Percentiles rank a stretch among this genome's conserved stretches.
Conservation (phyloP, 169 alveolate species). For the Eimeria necatrix region DNA sequence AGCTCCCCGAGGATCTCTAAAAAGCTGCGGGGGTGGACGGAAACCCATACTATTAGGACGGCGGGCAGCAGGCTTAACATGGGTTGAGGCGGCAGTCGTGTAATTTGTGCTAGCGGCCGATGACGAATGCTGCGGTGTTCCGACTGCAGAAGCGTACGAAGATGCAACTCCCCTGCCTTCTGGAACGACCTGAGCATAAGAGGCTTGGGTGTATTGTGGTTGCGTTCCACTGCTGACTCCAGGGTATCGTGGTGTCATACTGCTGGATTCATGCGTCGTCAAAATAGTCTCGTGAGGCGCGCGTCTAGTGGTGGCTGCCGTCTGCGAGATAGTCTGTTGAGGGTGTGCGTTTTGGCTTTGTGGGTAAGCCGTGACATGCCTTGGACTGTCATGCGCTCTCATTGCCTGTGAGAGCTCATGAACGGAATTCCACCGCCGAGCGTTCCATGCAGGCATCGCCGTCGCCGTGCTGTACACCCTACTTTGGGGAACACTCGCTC, state of each 20-base stretch:
- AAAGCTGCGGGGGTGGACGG: neutral
- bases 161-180: neutral
- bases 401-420: conserved; percentile 50
- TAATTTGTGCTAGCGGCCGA: neutral
- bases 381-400: neutral
- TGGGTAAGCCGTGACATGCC: neutral
- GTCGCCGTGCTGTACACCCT: neutral
- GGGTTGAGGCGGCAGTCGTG: neutral
- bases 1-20: neutral
- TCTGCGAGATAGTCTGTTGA: neutral
- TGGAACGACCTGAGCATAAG: neutral
- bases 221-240: neutral
- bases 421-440: conserved; percentile 63
- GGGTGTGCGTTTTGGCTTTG: neutral
- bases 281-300: neutral
- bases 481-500: neutral
- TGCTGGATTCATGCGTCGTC: neutral
- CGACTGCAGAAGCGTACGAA: neutral
- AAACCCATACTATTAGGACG: neutral
- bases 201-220: neutral
- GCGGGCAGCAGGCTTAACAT: neutral
- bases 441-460: conserved; percentile 3
- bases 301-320: neutral
- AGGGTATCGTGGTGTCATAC: neutral
- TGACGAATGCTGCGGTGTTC: neutral